Evolutionary conservation across 208 protist species (phyloP), one percentile per base, ranked within the genome.

Genomic region (Sergeia podlipaevii): DNA sequence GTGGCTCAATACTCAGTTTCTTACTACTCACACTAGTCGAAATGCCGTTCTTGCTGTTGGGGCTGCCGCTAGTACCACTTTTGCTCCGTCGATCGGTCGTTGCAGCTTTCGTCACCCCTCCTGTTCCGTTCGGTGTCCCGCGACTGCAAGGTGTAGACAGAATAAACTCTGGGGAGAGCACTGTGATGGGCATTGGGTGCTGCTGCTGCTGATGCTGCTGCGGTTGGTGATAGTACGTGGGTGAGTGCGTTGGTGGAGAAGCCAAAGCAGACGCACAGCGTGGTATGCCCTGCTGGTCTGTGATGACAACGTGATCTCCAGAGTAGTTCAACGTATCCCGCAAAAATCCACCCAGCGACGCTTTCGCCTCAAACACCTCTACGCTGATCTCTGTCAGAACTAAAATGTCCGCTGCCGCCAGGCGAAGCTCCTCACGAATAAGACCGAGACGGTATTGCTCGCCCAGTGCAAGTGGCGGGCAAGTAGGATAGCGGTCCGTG

Each of bases 381-480:
- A 83, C 76, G 70, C 84, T 95, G 29, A 95, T 80, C 66, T 95
- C 83, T 27, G 76, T 62, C 29, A 92, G 52, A 20, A 77, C 53
- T 23, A 92, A 49, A 42, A 95, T 78, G 54, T 91, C 83, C 26
- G 88, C 56, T 30, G 63, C 48, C 6, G 67, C 50, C 6, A 68
- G 20, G 7, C 37, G 41, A 15, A 95, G 38, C 60, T 95, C 76
- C 36, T 89, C 60, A 50, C 81, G 65, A 17, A 91, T 64, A 15
- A 86, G 69, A 41, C 54, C 44, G n/a, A 85, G 39, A 20, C 88
- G 71, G 53, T 92, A 89, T 27, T 86, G 73, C 55, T 95, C 84
- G 18, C 72, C 77, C 30, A 95, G 70, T 23, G 76, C 75, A 21
- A 65, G 60, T 3, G 66, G 64, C 1, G 74, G 67, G 49, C 88